phyloP scores from a whole-genome alignment of 768 basidiomycete species.

The Pseudohyphozyma bogoriensis region DNA sequence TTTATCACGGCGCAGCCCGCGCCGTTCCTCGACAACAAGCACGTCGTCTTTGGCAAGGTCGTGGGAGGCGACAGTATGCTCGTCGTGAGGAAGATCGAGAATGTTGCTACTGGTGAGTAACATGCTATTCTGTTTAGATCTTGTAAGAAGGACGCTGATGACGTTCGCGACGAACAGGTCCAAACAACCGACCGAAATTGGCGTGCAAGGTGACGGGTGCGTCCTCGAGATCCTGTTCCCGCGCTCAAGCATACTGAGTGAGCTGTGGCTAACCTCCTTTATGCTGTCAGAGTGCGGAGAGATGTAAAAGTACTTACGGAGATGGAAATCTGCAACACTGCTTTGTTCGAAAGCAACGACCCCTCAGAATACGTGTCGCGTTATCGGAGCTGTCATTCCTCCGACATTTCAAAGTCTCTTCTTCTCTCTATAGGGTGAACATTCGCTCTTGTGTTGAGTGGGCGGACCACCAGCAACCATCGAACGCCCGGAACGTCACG shows the following conservation, averaged over 20 bases:
- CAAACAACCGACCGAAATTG: conserved; percentile 80
- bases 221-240: conserved; percentile 29
- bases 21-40: conserved; percentile 85
- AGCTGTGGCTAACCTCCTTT: neutral
- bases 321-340: too few species aligned
- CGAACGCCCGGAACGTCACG: too few species aligned
- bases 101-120: conserved; percentile 62
- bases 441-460: too few species aligned
- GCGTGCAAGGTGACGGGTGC: conserved; percentile 76
- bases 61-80: conserved; percentile 73
- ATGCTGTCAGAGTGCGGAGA: conserved; percentile 33
- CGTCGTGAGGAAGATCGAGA: conserved; percentile 90
- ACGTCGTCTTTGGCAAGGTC: conserved; percentile 84
- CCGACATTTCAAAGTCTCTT: too few species aligned
- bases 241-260: neutral
- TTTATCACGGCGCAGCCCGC: conserved; percentile 94
- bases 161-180: conserved; percentile 40
- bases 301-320: conserved; percentile 28
- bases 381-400: too few species aligned
- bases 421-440: too few species aligned
- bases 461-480: too few species aligned
- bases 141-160: neutral
- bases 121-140: neutral
- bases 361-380: too few species aligned
- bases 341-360: too few species aligned